Conservation (phyloP, 805 yeast genomes). For the Cyberlindnera amylophila region DNA sequence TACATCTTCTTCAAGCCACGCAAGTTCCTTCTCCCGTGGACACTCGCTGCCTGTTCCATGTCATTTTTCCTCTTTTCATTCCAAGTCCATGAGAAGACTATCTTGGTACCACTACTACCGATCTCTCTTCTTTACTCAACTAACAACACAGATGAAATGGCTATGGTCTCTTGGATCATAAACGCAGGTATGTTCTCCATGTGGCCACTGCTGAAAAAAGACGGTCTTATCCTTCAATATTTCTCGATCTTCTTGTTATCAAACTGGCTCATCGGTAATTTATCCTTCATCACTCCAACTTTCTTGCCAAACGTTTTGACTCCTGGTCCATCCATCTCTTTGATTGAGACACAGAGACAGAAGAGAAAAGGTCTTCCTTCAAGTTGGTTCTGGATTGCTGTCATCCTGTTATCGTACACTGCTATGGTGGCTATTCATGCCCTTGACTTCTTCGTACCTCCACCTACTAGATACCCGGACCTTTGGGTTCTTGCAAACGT, state of each 20-base stretch:
- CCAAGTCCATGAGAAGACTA: constrained; percentile 95
- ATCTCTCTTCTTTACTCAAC: constrained; percentile 58
- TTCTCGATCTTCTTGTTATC: constrained; percentile 54
- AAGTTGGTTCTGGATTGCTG: constrained; percentile 43
- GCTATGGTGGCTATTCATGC: constrained; percentile 49
- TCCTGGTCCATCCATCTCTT: constrained; percentile 41
- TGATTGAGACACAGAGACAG: constrained; percentile 29
- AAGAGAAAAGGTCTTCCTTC: constrained; percentile 47
- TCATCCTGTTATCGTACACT: constrained; percentile 50
- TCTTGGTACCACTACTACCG: constrained; percentile 84
- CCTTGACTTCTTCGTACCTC: constrained; percentile 44
- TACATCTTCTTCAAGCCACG: constrained; percentile 48
- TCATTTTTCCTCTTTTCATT: constrained; percentile 87
- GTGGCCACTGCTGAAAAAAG: constrained; percentile 82
- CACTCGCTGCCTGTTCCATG: constrained; percentile 78
- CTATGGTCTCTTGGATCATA: constrained; percentile 82
- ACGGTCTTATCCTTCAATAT: constrained; percentile 72
- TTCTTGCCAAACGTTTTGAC: constrained; percentile 38
- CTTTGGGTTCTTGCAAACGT: constrained; percentile 80
- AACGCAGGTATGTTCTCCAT: constrained; percentile 82
- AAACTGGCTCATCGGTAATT: constrained; percentile 76
- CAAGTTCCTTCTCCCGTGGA: constrained; percentile 58
- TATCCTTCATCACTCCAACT: constrained; percentile 47
- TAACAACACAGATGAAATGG: constrained; percentile 55
- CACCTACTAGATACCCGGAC: constrained; percentile 73